A percentile compares a stretch with the other conserved stretches of the same genome.
Conservation (phyloP, 331 rosid genomes). For the Acacia pycnantha region DNA sequence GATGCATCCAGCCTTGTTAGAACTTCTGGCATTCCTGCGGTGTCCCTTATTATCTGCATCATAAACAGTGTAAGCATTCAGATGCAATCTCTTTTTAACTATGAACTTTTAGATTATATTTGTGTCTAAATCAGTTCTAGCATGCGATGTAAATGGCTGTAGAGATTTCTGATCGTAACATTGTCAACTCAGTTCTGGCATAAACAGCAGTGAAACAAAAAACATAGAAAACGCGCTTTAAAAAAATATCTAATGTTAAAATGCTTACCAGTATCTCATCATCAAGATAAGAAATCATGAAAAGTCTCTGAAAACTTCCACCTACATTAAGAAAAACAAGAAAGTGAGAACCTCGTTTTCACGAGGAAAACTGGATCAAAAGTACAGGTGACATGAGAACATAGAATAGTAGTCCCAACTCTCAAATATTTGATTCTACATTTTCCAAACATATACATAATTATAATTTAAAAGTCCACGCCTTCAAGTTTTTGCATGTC, state of each 20-base stretch:
- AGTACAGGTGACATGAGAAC: not conserved
- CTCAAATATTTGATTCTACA: not conserved
- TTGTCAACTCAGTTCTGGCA: not conserved
- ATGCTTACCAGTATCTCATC: constrained; percentile 88
- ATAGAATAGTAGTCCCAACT: not conserved
- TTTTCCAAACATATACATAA: not conserved
- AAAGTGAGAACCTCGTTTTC: constrained; percentile 25
- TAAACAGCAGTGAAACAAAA: not conserved
- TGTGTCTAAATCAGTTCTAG: not conserved
- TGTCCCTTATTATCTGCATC: constrained; percentile 76
- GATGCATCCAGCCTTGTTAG: constrained; percentile 70
- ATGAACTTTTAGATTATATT: not conserved
- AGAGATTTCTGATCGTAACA: constrained; percentile 8
- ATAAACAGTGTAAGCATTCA: constrained; percentile 34
- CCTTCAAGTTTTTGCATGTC: constrained; percentile 1
- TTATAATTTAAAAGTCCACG: not conserved
- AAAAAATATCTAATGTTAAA: constrained; percentile 1
- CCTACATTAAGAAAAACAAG: constrained; percentile 47
- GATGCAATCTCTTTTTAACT: constrained; percentile 6
- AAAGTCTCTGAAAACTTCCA: constrained; percentile 76
- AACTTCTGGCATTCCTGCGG: constrained; percentile 87
- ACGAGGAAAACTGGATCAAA: not conserved
- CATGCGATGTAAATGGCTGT: not conserved
- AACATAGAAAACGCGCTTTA: not conserved
- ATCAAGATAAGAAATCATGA: constrained; percentile 97